Percentiles rank a stretch among this genome's conserved stretches.
These are phyloP conservation scores for Russula olivacea DNA, from an alignment of 768 basidiomycete species.

Conservation along the genomic window DNA sequence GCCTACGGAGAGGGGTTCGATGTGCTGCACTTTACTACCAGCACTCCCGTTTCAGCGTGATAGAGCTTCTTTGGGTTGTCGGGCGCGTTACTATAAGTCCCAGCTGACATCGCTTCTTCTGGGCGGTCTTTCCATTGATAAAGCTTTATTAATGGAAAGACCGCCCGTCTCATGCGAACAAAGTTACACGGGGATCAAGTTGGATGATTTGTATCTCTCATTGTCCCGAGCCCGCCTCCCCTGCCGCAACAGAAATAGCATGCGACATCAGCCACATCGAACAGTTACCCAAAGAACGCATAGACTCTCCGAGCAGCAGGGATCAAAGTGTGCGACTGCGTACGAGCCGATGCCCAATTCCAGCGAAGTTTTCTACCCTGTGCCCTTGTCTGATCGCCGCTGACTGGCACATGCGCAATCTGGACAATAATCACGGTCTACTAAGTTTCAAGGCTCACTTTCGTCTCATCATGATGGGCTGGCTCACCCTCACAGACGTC, in stretches of 20 bases:
- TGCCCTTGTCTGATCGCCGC: slow-evolving; percentile 26
- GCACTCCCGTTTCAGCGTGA: not conserved
- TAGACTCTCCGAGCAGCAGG: slow-evolving; percentile 11
- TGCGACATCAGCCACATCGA: slow-evolving; percentile 24
- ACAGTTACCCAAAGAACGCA: slow-evolving; percentile 3
- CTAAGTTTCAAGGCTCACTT: slow-evolving; percentile 27
- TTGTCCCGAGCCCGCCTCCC: slow-evolving; percentile 24
- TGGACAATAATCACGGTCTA: too few species aligned
- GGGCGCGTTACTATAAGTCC: not conserved
- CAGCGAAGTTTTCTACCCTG: slow-evolving; percentile 27
- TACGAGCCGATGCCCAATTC: slow-evolving; percentile 21
- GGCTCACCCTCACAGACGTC: slow-evolving; percentile 30
- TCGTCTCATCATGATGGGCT: slow-evolving; percentile 29
- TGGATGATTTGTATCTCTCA: too few species aligned
- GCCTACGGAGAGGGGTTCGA: slow-evolving; percentile 65
- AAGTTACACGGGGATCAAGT: too few species aligned
- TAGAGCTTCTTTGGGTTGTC: not conserved
- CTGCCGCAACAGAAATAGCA: slow-evolving; percentile 28
- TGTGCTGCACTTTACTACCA: slow-evolving; percentile 44
- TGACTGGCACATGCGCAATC: slow-evolving; percentile 30
- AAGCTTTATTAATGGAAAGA: too few species aligned
- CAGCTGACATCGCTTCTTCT: not conserved
- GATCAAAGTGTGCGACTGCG: slow-evolving; percentile 33
- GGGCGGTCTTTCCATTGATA: too few species aligned
- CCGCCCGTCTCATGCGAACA: too few species aligned